Evolutionary conservation across 2,329 filamentous ascomycete species (phyloP), one percentile per base, ranked within the genome.

Genomic region (Trichocomaceae sp.): DNA sequence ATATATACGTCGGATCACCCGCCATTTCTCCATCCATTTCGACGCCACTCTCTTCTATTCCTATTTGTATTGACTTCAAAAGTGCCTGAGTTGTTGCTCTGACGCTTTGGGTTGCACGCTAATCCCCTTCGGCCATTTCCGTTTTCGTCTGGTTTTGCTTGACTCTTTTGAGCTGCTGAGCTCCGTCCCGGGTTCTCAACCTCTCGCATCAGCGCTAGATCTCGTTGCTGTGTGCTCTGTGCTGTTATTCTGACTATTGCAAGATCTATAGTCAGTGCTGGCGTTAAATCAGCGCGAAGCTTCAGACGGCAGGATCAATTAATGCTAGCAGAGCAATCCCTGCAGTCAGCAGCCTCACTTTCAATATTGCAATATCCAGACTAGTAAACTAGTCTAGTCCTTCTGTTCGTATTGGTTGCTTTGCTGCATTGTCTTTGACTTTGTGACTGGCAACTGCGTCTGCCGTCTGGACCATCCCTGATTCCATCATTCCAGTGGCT

Each of bases 281-380:
- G 50, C 42, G 33, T 35, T 41, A 31, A 42, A 12, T 22, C 39
- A 12, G 39, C 39, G 39, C 19, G 39, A 22, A 42, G 39, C 39
- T 20, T 7, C 4, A 42, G 17, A 42, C 39, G 17, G 39, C 39
- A 42, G 39, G 39, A 22, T 42, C 39, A 42, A 42, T 22, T 42
- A 20, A 42, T 42, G 39, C 39, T 23, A 35, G 19, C 47, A 46
- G 42, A 49, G 53, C 37, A 52, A 52, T 35, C 50, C 54, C 54
- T 39, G 48, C 35, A 45, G 47, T 56, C 54, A 56, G 50, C 54
- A 56, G 54, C 54, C 54, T 56, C 54, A 56, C 54, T 56, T 56
- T 54, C n/a, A n/a, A n/a, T n/a, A n/a, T n/a, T 12, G 44, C 47
- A 47, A 42, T n/a, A 20, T 5, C 39, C 39, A 53, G 39, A 23